Base-by-base conservation (phyloP, 164 flowering plant genomes). In the Vitis amurensis region DNA sequence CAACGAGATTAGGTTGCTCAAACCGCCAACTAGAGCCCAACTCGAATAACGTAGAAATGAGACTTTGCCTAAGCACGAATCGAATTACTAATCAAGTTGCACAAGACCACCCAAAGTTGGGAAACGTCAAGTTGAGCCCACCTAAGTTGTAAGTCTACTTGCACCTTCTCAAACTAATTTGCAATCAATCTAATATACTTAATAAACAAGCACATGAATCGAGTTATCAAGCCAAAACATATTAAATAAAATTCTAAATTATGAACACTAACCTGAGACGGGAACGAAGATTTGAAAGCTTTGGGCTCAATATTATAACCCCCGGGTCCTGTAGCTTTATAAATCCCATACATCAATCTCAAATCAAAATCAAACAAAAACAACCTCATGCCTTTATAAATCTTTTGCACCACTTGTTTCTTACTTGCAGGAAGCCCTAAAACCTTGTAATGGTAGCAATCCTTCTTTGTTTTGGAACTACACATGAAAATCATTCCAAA, bases 401-500 rank as follows among this genome's bases (percentile, higher is more conserved):
- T 70, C 64, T 81, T 81, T 11, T 64, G 52, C 3, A 88, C 90
- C 0, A 69, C 1, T 50, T 86, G 83, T 73, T 73, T 86, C 79
- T 85, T 88, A 74, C 67, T 73, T 10, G 80, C 80, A 71, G 92
- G 90, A 61, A 85, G 64, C 56, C 92, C 90, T 3, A 88, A 70
- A 73, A 88, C 81, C 64, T 78, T 82, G 73, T 85, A 82, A 44
- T 44, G 73, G 71, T 58, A 86, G 74, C 90, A 88, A 74, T 88
- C 90, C 56, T 75, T 55, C 74, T 82, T 88, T n/a, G 92, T 88
- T 78, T 77, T 70, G 15, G 86, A 75, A 68, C 69, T 86, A 81
- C 92, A 86, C 87, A 86, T 82, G 70, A 86, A 88, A 65, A 88
- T 82, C 86, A 86, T 78, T 55, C 91, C 91, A 78, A 67, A 72